phyloP scores from a whole-genome alignment of 495 filamentous ascomycete genomes.

The Penicillium fimorum region DNA sequence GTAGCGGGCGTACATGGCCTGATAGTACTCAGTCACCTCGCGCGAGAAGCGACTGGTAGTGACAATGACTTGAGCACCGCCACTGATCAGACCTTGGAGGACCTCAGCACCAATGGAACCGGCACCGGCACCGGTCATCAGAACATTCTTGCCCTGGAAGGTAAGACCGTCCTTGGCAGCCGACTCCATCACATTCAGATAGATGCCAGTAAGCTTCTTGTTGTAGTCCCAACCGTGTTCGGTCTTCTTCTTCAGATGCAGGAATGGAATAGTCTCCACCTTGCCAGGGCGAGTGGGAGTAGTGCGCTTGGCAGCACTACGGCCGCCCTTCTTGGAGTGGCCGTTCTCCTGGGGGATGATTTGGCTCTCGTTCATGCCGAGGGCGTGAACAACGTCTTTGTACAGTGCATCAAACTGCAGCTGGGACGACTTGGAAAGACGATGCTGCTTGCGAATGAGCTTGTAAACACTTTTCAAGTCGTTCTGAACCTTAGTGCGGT shows the following conservation, averaged over 20 bases:
- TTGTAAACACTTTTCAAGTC: constrained; percentile 93
- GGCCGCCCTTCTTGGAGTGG: constrained; percentile 59
- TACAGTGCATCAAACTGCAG: constrained; percentile 94
- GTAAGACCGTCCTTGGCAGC: constrained; percentile 83
- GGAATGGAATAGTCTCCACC: constrained; percentile 95
- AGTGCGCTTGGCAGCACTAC: constrained; percentile 55
- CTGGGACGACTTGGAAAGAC: constrained; percentile 89
- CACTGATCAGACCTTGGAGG: constrained; percentile 91
- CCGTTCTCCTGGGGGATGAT: constrained; percentile 86
- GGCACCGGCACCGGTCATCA: constrained; percentile 98
- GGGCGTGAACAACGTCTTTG: constrained; percentile 84
- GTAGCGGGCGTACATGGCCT: constrained; percentile 94
- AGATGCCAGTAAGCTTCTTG: constrained; percentile 92
- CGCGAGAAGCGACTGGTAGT: constrained; percentile 96
- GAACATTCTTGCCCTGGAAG: constrained; percentile 91
- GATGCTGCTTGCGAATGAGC: constrained; percentile 95
- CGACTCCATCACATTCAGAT: constrained; percentile 85
- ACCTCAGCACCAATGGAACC: constrained; percentile 99
- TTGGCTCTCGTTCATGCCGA: constrained; percentile 96
- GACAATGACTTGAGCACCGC: constrained; percentile 92
- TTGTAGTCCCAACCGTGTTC: constrained; percentile 98
- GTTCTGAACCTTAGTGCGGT: constrained; percentile 95
- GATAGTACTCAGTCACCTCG: constrained; percentile 98
- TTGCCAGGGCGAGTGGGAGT: constrained; percentile 73
- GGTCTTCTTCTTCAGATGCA: constrained; percentile 93